Conservation (phyloP, 257 asterid species). For the Buddleja alternifolia region DNA sequence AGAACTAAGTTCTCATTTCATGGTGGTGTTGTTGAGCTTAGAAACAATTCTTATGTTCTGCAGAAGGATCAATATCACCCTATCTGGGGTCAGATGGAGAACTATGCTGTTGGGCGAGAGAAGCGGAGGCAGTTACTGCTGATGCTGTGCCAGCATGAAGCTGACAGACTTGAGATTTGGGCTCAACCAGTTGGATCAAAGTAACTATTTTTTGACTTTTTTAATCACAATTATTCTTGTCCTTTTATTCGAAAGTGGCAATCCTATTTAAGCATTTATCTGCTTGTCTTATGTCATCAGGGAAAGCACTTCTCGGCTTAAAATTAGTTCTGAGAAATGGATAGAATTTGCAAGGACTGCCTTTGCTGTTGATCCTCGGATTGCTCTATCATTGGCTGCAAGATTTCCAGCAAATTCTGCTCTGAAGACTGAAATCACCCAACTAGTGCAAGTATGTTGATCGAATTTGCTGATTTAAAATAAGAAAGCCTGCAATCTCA, state of each 20-base stretch:
- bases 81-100: conserved; percentile 96
- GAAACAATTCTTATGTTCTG: conserved; percentile 31
- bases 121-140: conserved; percentile 85
- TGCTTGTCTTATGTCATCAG: conserved; percentile 47
- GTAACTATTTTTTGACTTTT: conserved; percentile 47
- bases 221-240: conserved; percentile 18
- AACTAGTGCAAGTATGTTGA: conserved; percentile 79
- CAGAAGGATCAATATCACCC: conserved; percentile 93
- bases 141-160: conserved; percentile 96
- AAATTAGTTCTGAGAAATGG: conserved; percentile 93
- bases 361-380: conserved; percentile 88
- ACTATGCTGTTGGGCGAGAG: conserved; percentile 82
- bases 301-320: conserved; percentile 70
- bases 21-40: conserved; percentile 29
- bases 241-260: conserved; percentile 21
- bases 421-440: conserved; percentile 81
- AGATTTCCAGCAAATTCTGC: conserved; percentile 88
- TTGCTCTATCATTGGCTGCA: conserved; percentile 83
- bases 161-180: conserved; percentile 99
- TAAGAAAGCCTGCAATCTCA: conserved; percentile 26
- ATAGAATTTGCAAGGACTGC: conserved; percentile 81
- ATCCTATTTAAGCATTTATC: conserved; percentile 23
- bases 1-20: neutral
- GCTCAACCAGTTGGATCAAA: conserved; percentile 92
- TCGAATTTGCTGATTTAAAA: conserved; percentile 29